phyloP scores from a whole-genome alignment of 495 filamentous ascomycete genomes.

The Sordaria brevicollis region DNA sequence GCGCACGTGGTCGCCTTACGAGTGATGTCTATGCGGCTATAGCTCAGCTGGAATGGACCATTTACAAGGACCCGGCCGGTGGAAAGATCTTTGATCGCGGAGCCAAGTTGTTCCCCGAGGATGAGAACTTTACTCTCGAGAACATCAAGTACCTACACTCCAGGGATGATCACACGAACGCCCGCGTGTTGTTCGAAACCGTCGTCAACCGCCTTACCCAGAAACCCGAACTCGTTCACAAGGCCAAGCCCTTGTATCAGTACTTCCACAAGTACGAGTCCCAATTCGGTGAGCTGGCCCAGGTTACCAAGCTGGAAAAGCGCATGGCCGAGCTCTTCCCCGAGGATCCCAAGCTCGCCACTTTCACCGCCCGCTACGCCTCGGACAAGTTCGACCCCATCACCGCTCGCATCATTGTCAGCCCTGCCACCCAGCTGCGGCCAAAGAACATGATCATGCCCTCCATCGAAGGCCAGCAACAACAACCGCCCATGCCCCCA shows the following conservation, averaged over 20 bases:
- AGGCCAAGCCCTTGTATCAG: constrained; percentile 71
- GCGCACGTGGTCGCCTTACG: constrained; percentile 72
- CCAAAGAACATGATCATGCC: constrained; percentile 45
- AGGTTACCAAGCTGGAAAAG: constrained; percentile 80
- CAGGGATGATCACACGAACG: constrained; percentile 88
- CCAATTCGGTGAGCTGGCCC: constrained; percentile 80
- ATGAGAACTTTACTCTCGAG: constrained; percentile 83
- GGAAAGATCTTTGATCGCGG: constrained; percentile 93
- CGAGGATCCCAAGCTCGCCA: constrained; percentile 64
- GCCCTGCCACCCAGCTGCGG: constrained; percentile 60
- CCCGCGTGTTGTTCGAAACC: constrained; percentile 87
- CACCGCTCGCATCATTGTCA: constrained; percentile 69
- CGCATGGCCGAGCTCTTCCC: constrained; percentile 89
- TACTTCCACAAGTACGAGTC: constrained; percentile 94
- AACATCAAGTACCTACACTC: constrained; percentile 90
- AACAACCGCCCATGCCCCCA: constrained; percentile 41
- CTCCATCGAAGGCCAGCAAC: constrained; percentile 37
- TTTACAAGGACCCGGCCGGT: constrained; percentile 85
- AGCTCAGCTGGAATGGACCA: constrained; percentile 86
- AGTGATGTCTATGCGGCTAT: constrained; percentile 90
- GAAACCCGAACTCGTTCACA: constrained; percentile 59
- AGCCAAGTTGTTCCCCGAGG: constrained; percentile 81
- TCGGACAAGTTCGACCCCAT: constrained; percentile 52
- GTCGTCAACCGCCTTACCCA: constrained; percentile 67
- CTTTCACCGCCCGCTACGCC: constrained; percentile 68